A percentile compares a stretch with the other conserved stretches of the same genome.
phyloP scores from a whole-genome alignment of 2,329 filamentous ascomycete species.

The Neonectria sp. region DNA sequence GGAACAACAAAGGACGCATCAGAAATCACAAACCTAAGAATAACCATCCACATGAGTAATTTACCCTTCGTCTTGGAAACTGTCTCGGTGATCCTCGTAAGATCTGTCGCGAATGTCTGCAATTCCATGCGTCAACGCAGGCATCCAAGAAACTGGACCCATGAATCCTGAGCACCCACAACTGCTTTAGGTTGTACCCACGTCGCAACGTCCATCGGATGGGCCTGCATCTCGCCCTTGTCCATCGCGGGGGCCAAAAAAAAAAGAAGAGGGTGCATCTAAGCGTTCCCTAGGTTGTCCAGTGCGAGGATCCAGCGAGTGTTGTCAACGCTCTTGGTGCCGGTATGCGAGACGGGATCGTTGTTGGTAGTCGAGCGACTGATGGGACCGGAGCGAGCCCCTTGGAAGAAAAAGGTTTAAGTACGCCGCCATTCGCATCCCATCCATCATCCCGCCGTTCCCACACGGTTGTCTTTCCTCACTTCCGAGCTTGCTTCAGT shows the following conservation, averaged over 20 bases:
- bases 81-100: neutral
- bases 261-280: slow-evolving; percentile 6
- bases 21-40: neutral
- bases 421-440: slow-evolving; percentile 9
- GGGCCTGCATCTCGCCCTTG: slow-evolving; percentile 6
- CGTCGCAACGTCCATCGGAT: slow-evolving; percentile 12
- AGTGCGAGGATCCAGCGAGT: slow-evolving; percentile 14
- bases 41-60: neutral
- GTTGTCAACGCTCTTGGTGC: neutral
- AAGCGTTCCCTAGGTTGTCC: slow-evolving; percentile 6
- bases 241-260: slow-evolving; percentile 17
- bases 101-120: neutral
- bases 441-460: slow-evolving; percentile 4
- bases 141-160: neutral
- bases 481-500: neutral
- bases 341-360: slow-evolving; percentile 14
- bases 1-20: neutral
- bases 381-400: neutral
- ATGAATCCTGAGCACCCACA: slow-evolving; percentile 3
- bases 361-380: slow-evolving; percentile 11
- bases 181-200: neutral
- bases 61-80: slow-evolving; percentile 6
- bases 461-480: slow-evolving; percentile 3
- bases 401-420: slow-evolving; percentile 11
- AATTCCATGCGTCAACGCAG: neutral